Percentiles rank a stretch among this genome's conserved stretches.
These are phyloP conservation scores for Kazachstania sp. DNA, from an alignment of 1,139 yeast species.

Conservation along the genomic window DNA sequence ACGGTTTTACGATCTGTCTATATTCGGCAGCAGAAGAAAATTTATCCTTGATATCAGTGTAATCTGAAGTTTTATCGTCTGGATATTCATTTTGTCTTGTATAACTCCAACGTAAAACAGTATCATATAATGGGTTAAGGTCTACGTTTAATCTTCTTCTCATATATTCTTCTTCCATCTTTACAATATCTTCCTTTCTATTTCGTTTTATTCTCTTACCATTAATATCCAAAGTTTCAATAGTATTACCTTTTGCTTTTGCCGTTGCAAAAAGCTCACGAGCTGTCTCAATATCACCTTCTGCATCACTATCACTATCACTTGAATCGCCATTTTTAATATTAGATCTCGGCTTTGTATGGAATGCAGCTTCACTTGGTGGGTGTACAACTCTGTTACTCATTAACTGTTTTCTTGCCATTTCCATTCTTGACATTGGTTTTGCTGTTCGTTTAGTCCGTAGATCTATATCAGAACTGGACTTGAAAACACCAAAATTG, in stretches of 20 bases:
- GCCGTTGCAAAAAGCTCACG: conserved; percentile 31
- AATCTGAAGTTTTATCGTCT: conserved; percentile 33
- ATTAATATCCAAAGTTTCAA: conserved; percentile 31
- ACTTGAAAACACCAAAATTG: conserved; percentile 35
- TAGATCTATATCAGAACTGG: conserved; percentile 32
- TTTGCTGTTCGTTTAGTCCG: conserved; percentile 39
- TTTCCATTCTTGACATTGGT: conserved; percentile 33
- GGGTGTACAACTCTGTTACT: conserved; percentile 41
- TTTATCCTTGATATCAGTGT: conserved; percentile 34
- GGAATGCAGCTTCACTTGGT: conserved; percentile 79
- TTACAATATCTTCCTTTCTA: conserved; percentile 35
- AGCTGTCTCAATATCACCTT: conserved; percentile 30
- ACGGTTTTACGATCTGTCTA: conserved; percentile 61
- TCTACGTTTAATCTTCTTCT: conserved; percentile 71
- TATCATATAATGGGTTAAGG: conserved; percentile 62
- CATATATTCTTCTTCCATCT: conserved; percentile 69
- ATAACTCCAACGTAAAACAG: conserved; percentile 72
- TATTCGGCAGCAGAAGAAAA: conserved; percentile 62
- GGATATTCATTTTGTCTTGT: conserved; percentile 53
- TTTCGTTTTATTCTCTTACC: conserved; percentile 23
- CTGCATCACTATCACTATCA: conserved; percentile 33
- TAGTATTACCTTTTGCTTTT: conserved; percentile 23
- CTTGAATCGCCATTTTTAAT: conserved; percentile 23
- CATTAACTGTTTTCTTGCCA: conserved; percentile 31
- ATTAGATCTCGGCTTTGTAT: conserved; percentile 28